phyloP scores from a whole-genome alignment of 2,329 filamentous ascomycete genomes.

The Zalaria sp. region DNA sequence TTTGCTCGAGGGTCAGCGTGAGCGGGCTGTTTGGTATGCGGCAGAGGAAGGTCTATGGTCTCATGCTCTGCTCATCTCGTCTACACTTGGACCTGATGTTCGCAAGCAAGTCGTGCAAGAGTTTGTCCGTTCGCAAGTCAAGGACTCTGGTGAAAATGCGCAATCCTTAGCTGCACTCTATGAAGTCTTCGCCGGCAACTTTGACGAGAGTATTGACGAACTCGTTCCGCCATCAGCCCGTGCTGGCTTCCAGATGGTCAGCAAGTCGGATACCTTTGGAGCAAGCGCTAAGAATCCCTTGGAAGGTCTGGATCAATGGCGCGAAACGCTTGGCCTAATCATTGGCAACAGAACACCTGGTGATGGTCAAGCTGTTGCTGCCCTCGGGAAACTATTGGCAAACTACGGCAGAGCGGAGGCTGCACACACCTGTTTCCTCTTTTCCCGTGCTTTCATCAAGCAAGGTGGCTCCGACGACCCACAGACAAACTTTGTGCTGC shows the following conservation, averaged over 20 bases:
- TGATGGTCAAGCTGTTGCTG: slow-evolving; percentile 62
- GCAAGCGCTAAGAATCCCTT: slow-evolving; percentile 55
- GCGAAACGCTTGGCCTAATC: slow-evolving; percentile 73
- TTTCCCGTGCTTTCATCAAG: slow-evolving; percentile 55
- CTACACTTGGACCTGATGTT: slow-evolving; percentile 53
- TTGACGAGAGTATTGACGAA: slow-evolving; percentile 89
- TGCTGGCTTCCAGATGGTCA: slow-evolving; percentile 82
- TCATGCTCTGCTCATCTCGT: slow-evolving; percentile 87
- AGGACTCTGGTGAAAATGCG: slow-evolving; percentile 62
- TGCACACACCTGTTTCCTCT: slow-evolving; percentile 86
- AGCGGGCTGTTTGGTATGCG: slow-evolving; percentile 85
- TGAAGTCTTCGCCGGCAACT: slow-evolving; percentile 84
- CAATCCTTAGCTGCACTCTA: slow-evolving; percentile 86
- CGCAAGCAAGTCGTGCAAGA: slow-evolving; percentile 93
- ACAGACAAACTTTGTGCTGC: slow-evolving; percentile 61
- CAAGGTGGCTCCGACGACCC: slow-evolving; percentile 78
- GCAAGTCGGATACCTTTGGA: slow-evolving; percentile 45
- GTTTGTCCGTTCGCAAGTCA: slow-evolving; percentile 90
- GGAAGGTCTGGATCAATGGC: slow-evolving; percentile 85
- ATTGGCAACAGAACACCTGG: slow-evolving; percentile 75
- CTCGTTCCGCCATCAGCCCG: slow-evolving; percentile 86
- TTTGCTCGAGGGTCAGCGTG: slow-evolving; percentile 67
- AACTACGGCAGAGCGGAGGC: slow-evolving; percentile 83
- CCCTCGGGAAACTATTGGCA: slow-evolving; percentile 68
- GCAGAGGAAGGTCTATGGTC: slow-evolving; percentile 92